These are phyloP conservation scores for Citrus hindsii DNA, from an alignment of 345 rosid genomes.

Conservation along the genomic window DNA sequence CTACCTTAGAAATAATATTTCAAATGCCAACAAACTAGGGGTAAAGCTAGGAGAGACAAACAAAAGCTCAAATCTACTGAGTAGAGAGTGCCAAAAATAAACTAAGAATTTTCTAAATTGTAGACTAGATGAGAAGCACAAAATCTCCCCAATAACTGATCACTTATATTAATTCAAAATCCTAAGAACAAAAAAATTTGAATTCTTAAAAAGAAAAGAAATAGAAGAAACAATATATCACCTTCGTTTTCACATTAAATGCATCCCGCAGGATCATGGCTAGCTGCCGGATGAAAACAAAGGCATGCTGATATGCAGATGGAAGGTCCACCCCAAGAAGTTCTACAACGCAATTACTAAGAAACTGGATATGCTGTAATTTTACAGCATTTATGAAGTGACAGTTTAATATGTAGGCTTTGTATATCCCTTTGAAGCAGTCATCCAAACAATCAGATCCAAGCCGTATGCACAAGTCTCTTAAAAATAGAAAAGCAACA, in stretches of 20 bases:
- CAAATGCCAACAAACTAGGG: background rate
- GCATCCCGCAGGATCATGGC: slow-evolving; percentile 87
- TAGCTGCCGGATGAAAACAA: slow-evolving; percentile 81
- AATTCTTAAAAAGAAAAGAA: background rate
- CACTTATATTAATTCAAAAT: background rate
- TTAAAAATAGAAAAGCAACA: slow-evolving; percentile 75
- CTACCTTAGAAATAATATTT: background rate
- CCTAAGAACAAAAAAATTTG: background rate
- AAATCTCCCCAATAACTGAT: background rate
- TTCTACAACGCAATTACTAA: slow-evolving; percentile 77
- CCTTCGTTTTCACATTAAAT: slow-evolving; percentile 86
- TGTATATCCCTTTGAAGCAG: slow-evolving; percentile 85
- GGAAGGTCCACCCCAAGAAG: slow-evolving; percentile 83
- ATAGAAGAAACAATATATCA: slow-evolving; percentile 21
- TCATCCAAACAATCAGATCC: slow-evolving; percentile 86
- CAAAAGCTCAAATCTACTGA: background rate
- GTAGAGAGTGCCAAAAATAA: background rate
- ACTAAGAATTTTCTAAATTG: background rate
- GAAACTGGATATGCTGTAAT: slow-evolving; percentile 79
- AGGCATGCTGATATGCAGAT: slow-evolving; percentile 92
- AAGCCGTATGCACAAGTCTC: slow-evolving; percentile 77
- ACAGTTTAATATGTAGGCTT: slow-evolving; percentile 87
- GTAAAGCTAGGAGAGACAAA: background rate
- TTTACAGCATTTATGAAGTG: slow-evolving; percentile 78
- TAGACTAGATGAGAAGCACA: background rate